Conservation (phyloP, 345 rosid genomes). For the Rhizophora mangle region DNA sequence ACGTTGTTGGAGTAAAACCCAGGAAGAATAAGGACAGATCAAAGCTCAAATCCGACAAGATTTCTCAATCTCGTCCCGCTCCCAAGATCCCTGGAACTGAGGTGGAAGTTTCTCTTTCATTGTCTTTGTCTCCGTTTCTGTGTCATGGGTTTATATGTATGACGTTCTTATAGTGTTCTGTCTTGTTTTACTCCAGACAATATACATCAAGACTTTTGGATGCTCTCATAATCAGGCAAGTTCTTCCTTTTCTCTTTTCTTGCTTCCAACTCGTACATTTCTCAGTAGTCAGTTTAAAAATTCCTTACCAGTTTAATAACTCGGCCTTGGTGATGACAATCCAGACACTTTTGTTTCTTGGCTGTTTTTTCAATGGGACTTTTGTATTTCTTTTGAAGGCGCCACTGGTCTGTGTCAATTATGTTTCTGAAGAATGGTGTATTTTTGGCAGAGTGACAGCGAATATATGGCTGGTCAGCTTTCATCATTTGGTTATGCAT, state of each 20-base stretch:
- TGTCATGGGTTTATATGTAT: background rate
- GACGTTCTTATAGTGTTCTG: background rate
- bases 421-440: background rate
- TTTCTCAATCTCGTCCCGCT: slow-evolving; percentile 35
- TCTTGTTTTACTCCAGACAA: slow-evolving; percentile 43
- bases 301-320: background rate
- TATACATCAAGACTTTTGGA: slow-evolving; percentile 86
- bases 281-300: background rate
- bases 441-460: slow-evolving; percentile 78
- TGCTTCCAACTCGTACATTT: background rate
- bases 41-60: slow-evolving; percentile 13
- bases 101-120: slow-evolving; percentile 33
- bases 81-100: slow-evolving; percentile 73
- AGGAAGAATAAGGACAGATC: slow-evolving; percentile 45
- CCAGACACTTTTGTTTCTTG: background rate
- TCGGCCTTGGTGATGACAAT: background rate
- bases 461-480: slow-evolving; percentile 99
- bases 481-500: slow-evolving; percentile 81
- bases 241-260: background rate
- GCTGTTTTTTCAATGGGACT: background rate
- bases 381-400: background rate
- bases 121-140: background rate
- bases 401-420: background rate
- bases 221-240: slow-evolving; percentile 95
- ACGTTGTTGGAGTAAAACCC: slow-evolving; percentile 49